A percentile compares a stretch with the other conserved stretches of the same genome.
These are phyloP conservation scores for Cyberlindnera japonica DNA, from an alignment of 805 yeast species.

Conservation along the genomic window DNA sequence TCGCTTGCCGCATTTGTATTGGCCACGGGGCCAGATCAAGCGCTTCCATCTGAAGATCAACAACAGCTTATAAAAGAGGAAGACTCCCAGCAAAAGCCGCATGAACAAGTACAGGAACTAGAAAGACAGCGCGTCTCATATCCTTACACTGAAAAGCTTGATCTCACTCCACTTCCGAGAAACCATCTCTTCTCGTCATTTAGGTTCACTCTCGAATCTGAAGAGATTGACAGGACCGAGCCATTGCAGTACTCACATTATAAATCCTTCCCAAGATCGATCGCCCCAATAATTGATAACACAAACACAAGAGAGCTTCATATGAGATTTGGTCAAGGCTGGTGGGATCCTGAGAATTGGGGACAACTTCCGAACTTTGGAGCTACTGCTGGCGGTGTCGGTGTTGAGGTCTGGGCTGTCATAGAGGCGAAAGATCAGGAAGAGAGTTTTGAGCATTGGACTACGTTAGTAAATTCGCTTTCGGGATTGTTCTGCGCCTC, in stretches of 20 bases:
- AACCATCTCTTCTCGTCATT: conserved; percentile 70
- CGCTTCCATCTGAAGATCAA: background rate
- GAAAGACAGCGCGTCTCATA: conserved; percentile 6
- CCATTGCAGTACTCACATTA: conserved; percentile 41
- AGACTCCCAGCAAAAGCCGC: background rate
- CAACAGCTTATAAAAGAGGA: background rate
- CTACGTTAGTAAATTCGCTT: conserved; percentile 61
- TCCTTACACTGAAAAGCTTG: conserved; percentile 59
- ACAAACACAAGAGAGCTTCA: conserved; percentile 74
- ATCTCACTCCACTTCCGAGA: conserved; percentile 67
- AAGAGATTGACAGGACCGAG: conserved; percentile 30
- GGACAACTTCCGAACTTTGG: conserved; percentile 79
- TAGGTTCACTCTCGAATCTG: conserved; percentile 60
- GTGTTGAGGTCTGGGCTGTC: conserved; percentile 90
- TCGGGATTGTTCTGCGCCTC: conserved; percentile 96
- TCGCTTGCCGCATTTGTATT: no score
- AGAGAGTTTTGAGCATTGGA: conserved; percentile 67
- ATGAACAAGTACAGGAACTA: background rate
- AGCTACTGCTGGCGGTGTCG: conserved; percentile 78
- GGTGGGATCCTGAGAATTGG: conserved; percentile 91
- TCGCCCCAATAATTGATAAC: conserved; percentile 69
- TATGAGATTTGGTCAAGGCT: conserved; percentile 86
- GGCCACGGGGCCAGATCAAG: no score
- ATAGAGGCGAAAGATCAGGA: conserved; percentile 58
- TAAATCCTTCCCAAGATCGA: conserved; percentile 70